These are phyloP conservation scores for Yamadazyma pseudoaaseri DNA, from an alignment of 1,139 yeast species.

Conservation along the genomic window DNA sequence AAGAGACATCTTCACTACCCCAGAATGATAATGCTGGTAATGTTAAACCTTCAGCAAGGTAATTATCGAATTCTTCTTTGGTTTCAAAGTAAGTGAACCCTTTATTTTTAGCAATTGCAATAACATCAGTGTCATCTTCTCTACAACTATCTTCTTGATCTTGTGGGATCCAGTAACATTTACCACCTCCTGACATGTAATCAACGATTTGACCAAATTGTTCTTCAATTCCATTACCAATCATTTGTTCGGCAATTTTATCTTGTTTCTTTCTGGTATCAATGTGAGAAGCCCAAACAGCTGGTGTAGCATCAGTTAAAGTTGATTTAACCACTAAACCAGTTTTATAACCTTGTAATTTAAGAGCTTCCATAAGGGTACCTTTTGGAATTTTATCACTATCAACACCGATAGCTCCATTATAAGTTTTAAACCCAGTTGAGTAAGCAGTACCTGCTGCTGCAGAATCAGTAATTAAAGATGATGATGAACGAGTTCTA, in stretches of 20 bases:
- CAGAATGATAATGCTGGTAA: slow-evolving; percentile 73
- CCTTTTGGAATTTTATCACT: slow-evolving; percentile 69
- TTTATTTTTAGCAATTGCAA: slow-evolving; percentile 52
- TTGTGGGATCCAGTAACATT: slow-evolving; percentile 66
- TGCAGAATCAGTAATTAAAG: slow-evolving; percentile 84
- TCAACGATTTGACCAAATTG: slow-evolving; percentile 54
- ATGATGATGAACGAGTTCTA: slow-evolving; percentile 69
- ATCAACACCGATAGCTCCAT: slow-evolving; percentile 80
- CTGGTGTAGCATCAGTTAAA: slow-evolving; percentile 64
- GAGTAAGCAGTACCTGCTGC: slow-evolving; percentile 94
- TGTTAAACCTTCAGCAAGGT: slow-evolving; percentile 43
- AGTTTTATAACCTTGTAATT: slow-evolving; percentile 70
- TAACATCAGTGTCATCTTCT: slow-evolving; percentile 61
- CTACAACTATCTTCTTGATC: slow-evolving; percentile 59
- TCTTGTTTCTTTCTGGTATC: slow-evolving; percentile 67
- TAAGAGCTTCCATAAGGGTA: slow-evolving; percentile 79
- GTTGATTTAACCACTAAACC: slow-evolving; percentile 88
- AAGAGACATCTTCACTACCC: slow-evolving; percentile 74
- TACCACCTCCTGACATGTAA: slow-evolving; percentile 86
- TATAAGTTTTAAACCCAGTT: slow-evolving; percentile 74
- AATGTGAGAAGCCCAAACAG: slow-evolving; percentile 73
- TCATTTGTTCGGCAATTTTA: slow-evolving; percentile 64
- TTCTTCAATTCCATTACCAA: slow-evolving; percentile 7
- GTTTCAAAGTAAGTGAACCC: slow-evolving; percentile 72
- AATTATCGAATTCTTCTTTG: slow-evolving; percentile 52